A percentile compares a stretch with the other conserved stretches of the same genome.
Evolutionary conservation across 305 asterid species (phyloP).

Genomic region (Solanum hybrid): DNA sequence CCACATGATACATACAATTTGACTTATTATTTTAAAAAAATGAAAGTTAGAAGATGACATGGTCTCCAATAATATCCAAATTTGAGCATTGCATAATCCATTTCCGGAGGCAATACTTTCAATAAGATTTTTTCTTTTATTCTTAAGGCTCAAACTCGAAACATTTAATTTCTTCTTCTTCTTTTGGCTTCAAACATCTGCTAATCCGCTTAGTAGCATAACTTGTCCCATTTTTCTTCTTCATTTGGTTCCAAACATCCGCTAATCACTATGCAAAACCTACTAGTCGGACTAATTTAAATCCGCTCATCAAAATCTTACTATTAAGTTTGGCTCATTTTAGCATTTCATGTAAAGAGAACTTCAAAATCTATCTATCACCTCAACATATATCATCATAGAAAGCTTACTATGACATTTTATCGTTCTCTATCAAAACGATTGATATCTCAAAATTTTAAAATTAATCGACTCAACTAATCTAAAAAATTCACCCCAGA

Average conservation of each 20-base stretch:
- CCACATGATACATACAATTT: background rate
- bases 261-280: background rate
- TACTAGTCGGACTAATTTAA: background rate
- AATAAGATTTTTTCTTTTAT: background rate
- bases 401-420: background rate
- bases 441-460: background rate
- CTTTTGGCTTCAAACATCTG: background rate
- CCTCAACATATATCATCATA: background rate
- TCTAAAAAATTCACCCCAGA: background rate
- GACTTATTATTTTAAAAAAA: background rate
- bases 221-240: background rate
- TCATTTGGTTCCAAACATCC: background rate
- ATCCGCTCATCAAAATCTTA: background rate
- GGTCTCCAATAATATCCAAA: background rate
- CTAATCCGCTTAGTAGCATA: background rate
- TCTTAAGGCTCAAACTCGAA: rapidly evolving
- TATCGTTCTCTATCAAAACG: background rate
- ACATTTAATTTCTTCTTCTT: background rate
- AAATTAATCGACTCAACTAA: background rate
- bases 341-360: rapidly evolving
- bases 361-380: background rate
- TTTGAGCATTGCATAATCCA: background rate
- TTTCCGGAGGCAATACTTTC: rapidly evolving
- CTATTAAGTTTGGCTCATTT: background rate
- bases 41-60: background rate